Evolutionary conservation across 2,329 filamentous ascomycete genomes (phyloP).

Genomic region (Endoconidiophora polonica): DNA sequence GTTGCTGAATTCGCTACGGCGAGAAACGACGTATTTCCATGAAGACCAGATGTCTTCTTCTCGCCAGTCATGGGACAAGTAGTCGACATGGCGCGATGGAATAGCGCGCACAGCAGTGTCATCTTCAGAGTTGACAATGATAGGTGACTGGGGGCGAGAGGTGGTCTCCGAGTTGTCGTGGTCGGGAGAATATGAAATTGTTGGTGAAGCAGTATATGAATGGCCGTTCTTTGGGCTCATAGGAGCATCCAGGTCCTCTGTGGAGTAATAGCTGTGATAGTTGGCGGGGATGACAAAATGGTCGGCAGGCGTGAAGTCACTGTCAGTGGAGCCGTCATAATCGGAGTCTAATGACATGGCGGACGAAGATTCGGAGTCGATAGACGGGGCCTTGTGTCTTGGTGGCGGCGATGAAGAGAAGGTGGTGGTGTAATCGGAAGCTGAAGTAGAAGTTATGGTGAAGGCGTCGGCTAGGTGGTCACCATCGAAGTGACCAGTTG

Average conservation of each 20-base stretch:
- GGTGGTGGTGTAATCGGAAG: neutral
- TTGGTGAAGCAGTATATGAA: conserved; percentile 31
- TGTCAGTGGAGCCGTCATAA: conserved; percentile 27
- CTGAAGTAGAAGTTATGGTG: neutral
- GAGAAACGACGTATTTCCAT: conserved; percentile 81
- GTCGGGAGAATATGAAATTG: conserved; percentile 24
- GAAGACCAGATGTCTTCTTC: conserved; percentile 97
- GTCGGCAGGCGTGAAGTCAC: conserved; percentile 27
- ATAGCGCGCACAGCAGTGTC: conserved; percentile 59
- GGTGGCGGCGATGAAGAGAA: neutral
- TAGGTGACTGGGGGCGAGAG: conserved; percentile 41
- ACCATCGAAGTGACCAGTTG: conserved; percentile 2
- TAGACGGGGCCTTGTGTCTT: conserved; percentile 7
- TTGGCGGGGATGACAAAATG: conserved; percentile 30
- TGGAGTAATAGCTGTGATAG: conserved; percentile 28
- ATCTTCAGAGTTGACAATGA: conserved; percentile 41
- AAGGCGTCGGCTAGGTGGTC: conserved; percentile 9
- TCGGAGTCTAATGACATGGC: conserved; percentile 42
- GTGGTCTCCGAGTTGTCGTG: conserved; percentile 33
- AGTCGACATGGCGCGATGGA: conserved; percentile 84
- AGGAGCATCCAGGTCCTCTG: conserved; percentile 33
- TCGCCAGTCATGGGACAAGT: conserved; percentile 80
- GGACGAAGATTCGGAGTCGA: conserved; percentile 34
- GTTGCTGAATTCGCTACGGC: conserved; percentile 64
- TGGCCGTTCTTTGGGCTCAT: conserved; percentile 32